Conservation (phyloP, 2,329 filamentous ascomycete species). For the Exophiala alcalophila region DNA sequence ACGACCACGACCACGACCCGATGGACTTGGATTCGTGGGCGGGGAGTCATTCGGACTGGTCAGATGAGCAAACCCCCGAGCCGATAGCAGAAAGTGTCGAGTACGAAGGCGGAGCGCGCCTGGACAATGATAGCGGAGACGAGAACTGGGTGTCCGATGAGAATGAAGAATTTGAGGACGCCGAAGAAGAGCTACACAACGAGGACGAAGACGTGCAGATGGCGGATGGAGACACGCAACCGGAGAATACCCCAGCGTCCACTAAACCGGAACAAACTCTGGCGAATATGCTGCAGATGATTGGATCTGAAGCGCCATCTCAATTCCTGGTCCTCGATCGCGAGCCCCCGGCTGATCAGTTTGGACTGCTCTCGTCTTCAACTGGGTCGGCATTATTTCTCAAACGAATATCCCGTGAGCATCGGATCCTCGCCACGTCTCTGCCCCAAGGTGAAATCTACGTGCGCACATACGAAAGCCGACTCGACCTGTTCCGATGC, state of each 20-base stretch:
- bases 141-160: slow-evolving; percentile 43
- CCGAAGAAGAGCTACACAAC: slow-evolving; percentile 19
- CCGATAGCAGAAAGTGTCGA: slow-evolving; percentile 38
- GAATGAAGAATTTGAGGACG: slow-evolving; percentile 32
- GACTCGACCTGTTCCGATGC: slow-evolving; percentile 57
- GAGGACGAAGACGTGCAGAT: slow-evolving; percentile 17
- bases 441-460: slow-evolving; percentile 55
- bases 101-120: slow-evolving; percentile 43
- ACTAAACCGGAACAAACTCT: slow-evolving; percentile 1
- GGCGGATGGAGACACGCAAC: slow-evolving; percentile 7
- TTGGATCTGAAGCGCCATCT: slow-evolving; percentile 29
- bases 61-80: slow-evolving; percentile 27
- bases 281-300: slow-evolving; percentile 1
- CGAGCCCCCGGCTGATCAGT: slow-evolving; percentile 43
- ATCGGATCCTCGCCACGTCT: slow-evolving; percentile 54
- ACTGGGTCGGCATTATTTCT: slow-evolving; percentile 32
- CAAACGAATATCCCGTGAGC: slow-evolving; percentile 56
- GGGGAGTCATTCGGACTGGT: slow-evolving; percentile 32
- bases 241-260: neutral
- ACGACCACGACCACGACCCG: slow-evolving; percentile 36
- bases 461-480: slow-evolving; percentile 58
- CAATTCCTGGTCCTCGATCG: slow-evolving; percentile 44
- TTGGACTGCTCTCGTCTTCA: slow-evolving; percentile 36
- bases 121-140: slow-evolving; percentile 44
- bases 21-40: slow-evolving; percentile 36